Base-by-base conservation (phyloP, 345 rosid genomes). In the Xanthoceras sorbifolium region DNA sequence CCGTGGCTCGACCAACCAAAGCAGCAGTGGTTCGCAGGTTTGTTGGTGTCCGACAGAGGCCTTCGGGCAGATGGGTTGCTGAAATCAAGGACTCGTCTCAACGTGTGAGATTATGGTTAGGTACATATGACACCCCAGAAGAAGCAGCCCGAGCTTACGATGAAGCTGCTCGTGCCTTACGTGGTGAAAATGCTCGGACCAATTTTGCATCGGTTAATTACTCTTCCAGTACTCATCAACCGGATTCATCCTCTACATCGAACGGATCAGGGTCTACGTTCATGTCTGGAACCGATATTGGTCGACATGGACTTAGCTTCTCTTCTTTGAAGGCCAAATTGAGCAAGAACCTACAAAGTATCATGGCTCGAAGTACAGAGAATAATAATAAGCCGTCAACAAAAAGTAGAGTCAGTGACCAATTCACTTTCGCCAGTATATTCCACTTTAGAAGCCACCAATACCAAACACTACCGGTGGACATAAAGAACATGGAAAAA, bases 31-130 rank as follows among this genome's bases (percentile, higher is more conserved):
- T 34, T 52, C 84, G 94, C 6, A 80, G 91, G 70, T 90, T 86
- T 48, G 91, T 90, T 0, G 94, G 92, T 5, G 94, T 89, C 26
- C 67, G 92, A 82, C 91, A 87, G 77, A 84, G 94, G 50, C 94
- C 94, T 0, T 90, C 92, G 0, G 94, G 94, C 10, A 80, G 90
- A 81, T 90, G 94, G 94, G 94, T 90, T 8, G 92, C 92, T 1
- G 94, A 90, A 74, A 90, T 90, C 76, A 90, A 90, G 84, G 94
- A 90, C 80, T 87, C 94, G 0, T 87, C 94, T 11, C 94, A 89
- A 34, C 86, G 88, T 4, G 91, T 86, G 20, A 78, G 94, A 50
- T 67, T 90, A 32, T 90, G 94, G 94, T 84, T 90, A 0, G 94
- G 94, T 44, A 90, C 94, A 0, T 90, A 90, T 1, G 92, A 90